Evolutionary conservation across 805 yeast species (phyloP), one percentile per base, ranked within the genome.

Genomic region (Scheffersomyces coipomensis): DNA sequence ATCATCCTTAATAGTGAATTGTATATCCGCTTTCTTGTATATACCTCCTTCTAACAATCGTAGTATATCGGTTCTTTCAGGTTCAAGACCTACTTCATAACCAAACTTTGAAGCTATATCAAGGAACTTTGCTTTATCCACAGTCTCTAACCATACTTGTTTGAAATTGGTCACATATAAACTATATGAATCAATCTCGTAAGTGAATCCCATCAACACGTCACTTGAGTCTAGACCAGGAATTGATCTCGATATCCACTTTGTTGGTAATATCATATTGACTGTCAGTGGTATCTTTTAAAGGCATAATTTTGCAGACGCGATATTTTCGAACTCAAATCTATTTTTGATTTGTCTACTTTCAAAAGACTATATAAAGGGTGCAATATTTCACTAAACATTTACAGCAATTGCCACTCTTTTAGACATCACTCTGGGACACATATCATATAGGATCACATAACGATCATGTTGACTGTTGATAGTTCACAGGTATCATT

Each of bases 151-250:
- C 66, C 67, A 64, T 25, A 60, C 64, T 23, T 41, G 38, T 12
- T 22, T 42, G 44, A 60, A 53, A 42, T 64, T 49, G 27, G 64
- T 60, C 25, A 59, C 33, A 33, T 53, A 58, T 10, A 64, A 35
- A 3, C 51, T 40, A 44, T 58, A 64, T 15, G 49, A 24, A 8
- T 39, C 19, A 6, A 27, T 16, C 29, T 43, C 34, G 33, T 19
- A 19, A 6, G 22, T 27, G 25, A 45, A 38, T 3, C 61, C 61
- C 32, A 44, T 51, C 9, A 52, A 39, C 4, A 46, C 29, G 6
- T 33, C 30, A n/a, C 26, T 30, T 8, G 45, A 39, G 9, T 22
- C 22, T n/a, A 37, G 13, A 2, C 10, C 16, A 13, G 36, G 19
- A 19, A 44, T 7, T 19, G 23, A 15, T 16, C 21, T 13, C 9